These are phyloP conservation scores for Moesziomyces aphidis DNA, from an alignment of 1,284 basidiomycete genomes.

Conservation along the genomic window DNA sequence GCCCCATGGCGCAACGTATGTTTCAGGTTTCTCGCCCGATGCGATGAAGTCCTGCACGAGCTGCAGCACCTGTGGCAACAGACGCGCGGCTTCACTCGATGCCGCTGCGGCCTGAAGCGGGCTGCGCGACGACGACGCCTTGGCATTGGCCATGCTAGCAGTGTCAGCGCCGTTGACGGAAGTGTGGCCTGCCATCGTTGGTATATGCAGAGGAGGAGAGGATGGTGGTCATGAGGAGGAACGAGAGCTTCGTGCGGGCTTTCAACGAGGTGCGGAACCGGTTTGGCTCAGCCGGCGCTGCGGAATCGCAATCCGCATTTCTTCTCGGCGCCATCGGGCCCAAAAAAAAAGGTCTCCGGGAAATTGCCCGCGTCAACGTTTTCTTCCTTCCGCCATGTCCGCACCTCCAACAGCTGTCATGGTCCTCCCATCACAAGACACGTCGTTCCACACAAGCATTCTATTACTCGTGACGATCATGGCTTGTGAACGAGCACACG, in stretches of 20 bases:
- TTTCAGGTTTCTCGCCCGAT: constrained; percentile 30
- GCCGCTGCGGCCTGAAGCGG: constrained; percentile 40
- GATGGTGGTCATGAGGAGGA: background rate
- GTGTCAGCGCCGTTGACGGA: constrained; percentile 1
- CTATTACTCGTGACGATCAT: background rate
- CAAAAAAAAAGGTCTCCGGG: constrained; percentile 24
- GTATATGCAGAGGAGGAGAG: background rate
- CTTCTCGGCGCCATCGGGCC: background rate
- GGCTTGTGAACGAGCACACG: constrained; percentile 28
- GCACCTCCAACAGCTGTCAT: background rate
- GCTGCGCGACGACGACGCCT: constrained; percentile 18
- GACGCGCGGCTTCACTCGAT: constrained; percentile 41
- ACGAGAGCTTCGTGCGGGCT: background rate
- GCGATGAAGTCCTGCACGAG: constrained; percentile 42
- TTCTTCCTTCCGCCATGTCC: background rate
- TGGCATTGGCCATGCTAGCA: background rate
- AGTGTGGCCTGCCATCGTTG: background rate
- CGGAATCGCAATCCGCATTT: constrained; percentile 4
- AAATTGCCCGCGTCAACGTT: constrained; percentile 6
- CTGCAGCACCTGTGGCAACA: constrained; percentile 36
- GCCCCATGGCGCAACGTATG: constrained; percentile 44
- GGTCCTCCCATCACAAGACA: no score
- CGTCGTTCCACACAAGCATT: background rate
- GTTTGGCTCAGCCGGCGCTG: background rate
- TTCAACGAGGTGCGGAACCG: no score